Conservation (phyloP, 163 green algal species). For the Chlamydomonas reinhardtii region DNA sequence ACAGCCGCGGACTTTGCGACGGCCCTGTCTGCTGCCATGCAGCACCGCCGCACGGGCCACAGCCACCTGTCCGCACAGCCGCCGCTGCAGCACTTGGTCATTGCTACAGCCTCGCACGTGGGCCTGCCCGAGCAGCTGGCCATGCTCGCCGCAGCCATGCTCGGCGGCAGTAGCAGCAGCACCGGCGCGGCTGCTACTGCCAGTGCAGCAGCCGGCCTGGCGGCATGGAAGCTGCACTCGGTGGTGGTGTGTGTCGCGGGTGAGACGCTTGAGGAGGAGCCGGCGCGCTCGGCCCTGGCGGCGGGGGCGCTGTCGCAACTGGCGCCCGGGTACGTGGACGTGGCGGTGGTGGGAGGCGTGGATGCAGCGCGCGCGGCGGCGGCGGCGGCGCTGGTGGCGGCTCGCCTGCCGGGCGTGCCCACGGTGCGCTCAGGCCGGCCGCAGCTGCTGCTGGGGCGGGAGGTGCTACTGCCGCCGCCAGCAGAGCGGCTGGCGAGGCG, state of each 20-base stretch:
- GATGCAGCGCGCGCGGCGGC: background rate
- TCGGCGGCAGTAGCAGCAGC: background rate
- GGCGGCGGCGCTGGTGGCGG: background rate
- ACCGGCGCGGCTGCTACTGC: too few relatives aligned
- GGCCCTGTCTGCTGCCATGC: background rate
- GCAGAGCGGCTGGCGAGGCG: constrained; percentile 6
- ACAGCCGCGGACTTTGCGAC: background rate
- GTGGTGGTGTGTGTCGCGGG: constrained; percentile 6
- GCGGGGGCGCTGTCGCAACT: constrained; percentile 41
- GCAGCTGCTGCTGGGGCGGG: constrained; percentile 4
- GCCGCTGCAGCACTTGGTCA: constrained; percentile 5
- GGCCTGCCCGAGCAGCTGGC: constrained; percentile 3
- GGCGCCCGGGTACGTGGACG: constrained; percentile 42
- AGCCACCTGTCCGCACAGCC: background rate
- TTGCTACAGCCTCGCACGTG: background rate
- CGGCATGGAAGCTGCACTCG: too few relatives aligned
- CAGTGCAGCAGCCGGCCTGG: too few relatives aligned
- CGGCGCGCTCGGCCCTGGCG: background rate
- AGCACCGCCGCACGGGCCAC: too few relatives aligned
- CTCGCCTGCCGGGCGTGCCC: constrained; percentile 6
- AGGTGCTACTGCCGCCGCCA: constrained; percentile 19
- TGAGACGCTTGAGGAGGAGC: constrained; percentile 5
- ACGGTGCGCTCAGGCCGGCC: background rate
- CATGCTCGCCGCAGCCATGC: constrained; percentile 10
- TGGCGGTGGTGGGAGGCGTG: constrained; percentile 26